Evolutionary conservation across 345 rosid genomes (phyloP).

Genomic region (Salix brachista): DNA sequence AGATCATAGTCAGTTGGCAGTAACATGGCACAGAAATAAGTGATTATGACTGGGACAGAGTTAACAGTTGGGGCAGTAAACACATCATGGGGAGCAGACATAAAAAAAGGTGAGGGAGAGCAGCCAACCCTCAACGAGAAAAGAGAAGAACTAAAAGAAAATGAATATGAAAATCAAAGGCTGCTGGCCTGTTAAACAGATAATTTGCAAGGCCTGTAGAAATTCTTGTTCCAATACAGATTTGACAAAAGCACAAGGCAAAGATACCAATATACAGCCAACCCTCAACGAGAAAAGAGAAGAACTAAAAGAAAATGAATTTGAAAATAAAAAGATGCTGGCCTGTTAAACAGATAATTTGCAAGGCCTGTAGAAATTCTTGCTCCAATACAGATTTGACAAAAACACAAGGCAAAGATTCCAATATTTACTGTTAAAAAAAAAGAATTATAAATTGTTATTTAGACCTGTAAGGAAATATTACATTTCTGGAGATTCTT

Average conservation of each 20-base stretch:
- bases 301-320: neutral
- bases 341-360: neutral
- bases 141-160: neutral
- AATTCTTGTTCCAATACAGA: neutral
- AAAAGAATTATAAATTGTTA: neutral
- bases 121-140: neutral
- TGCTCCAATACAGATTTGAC: neutral
- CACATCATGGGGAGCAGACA: neutral
- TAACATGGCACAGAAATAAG: conserved; percentile 19
- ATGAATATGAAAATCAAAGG: neutral
- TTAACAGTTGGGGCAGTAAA: neutral
- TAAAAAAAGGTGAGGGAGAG: neutral
- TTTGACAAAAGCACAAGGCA: neutral
- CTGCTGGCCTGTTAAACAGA: neutral
- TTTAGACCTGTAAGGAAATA: neutral
- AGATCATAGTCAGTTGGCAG: conserved; percentile 35
- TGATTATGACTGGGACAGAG: neutral
- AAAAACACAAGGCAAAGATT: too few relatives aligned
- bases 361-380: neutral
- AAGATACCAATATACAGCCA: neutral
- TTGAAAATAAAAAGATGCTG: neutral
- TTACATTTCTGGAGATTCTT: neutral
- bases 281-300: neutral
- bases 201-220: neutral
- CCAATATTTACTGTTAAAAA: too few relatives aligned